Conservation (phyloP, 106 monocot species). For the Cymbidium sinense region DNA sequence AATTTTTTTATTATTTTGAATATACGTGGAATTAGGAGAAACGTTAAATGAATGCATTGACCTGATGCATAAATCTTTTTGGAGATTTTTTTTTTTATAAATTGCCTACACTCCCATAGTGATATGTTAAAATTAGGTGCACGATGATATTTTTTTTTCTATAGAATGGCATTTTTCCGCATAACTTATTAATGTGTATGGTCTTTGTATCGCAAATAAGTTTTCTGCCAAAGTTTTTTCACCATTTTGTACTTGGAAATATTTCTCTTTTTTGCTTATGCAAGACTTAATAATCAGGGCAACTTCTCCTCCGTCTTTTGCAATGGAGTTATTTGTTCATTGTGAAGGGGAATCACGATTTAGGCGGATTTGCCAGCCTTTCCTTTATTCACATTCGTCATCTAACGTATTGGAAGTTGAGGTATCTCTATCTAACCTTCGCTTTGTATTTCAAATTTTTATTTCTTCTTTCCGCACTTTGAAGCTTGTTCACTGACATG, state of each 20-base stretch:
- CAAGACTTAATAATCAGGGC: slow-evolving; percentile 44
- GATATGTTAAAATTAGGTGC: not conserved
- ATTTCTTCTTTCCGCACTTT: not conserved
- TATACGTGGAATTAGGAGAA: not conserved
- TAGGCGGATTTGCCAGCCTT: slow-evolving; percentile 92
- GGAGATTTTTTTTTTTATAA: not conserved
- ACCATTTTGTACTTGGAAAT: slow-evolving; percentile 1
- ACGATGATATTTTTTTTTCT: not conserved
- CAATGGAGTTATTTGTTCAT: slow-evolving; percentile 95
- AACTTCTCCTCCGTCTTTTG: slow-evolving; percentile 96
- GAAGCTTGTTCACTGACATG: not conserved
- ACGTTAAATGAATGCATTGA: not conserved
- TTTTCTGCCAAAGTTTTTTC: not conserved
- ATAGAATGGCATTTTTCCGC: not conserved
- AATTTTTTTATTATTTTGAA: not conserved
- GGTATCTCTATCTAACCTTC: slow-evolving; percentile 30
- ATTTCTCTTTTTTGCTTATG: slow-evolving; percentile 6
- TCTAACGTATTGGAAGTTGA: slow-evolving; percentile 95
- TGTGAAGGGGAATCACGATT: slow-evolving; percentile 99
- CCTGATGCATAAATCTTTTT: not conserved
- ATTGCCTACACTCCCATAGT: not conserved
- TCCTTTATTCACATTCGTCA: slow-evolving; percentile 94
- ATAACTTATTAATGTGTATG: not conserved
- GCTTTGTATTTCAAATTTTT: not conserved
- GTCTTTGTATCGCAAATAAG: not conserved